These are phyloP conservation scores for Penicillium cataractarum DNA, from an alignment of 495 filamentous ascomycete species.

Conservation along the genomic window DNA sequence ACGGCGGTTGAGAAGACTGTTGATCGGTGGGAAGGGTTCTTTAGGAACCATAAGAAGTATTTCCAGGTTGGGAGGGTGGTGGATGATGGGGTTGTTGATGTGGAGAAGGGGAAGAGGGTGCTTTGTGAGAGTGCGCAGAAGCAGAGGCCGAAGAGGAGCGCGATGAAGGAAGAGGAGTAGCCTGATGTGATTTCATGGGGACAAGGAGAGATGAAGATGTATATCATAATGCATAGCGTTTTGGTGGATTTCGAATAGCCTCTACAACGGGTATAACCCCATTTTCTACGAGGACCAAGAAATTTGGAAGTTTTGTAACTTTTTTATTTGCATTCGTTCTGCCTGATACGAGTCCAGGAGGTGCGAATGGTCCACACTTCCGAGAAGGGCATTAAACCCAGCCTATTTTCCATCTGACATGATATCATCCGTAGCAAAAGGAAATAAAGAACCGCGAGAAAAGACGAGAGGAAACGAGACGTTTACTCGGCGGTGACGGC, in stretches of 20 bases:
- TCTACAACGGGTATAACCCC: not conserved
- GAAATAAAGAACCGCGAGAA: constrained; percentile 43
- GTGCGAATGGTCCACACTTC: constrained; percentile 37
- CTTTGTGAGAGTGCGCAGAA: constrained; percentile 52
- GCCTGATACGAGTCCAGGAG: constrained; percentile 34
- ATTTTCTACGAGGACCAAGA: constrained; percentile 1
- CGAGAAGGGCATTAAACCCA: constrained; percentile 47
- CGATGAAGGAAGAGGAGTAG: constrained; percentile 19
- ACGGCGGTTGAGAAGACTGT: constrained; percentile 49
- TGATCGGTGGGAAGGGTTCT: constrained; percentile 63
- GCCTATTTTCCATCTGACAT: constrained; percentile 45
- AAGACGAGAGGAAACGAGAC: constrained; percentile 35
- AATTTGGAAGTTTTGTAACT: constrained; percentile 37
- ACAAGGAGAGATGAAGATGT: not conserved
- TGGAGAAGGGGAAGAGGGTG: constrained; percentile 41
- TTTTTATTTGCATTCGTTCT: constrained; percentile 41
- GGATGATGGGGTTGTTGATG: constrained; percentile 32
- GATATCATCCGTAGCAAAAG: constrained; percentile 52
- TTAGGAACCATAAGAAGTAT: constrained; percentile 75
- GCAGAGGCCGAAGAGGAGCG: constrained; percentile 45
- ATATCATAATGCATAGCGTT: constrained; percentile 6
- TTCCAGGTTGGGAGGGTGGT: constrained; percentile 69
- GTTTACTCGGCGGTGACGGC: constrained; percentile 56
- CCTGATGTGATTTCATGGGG: not conserved
- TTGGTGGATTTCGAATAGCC: not conserved